These are phyloP conservation scores for Pestalotiopsis sp. DNA, from an alignment of 2,329 filamentous ascomycete genomes.

Conservation along the genomic window DNA sequence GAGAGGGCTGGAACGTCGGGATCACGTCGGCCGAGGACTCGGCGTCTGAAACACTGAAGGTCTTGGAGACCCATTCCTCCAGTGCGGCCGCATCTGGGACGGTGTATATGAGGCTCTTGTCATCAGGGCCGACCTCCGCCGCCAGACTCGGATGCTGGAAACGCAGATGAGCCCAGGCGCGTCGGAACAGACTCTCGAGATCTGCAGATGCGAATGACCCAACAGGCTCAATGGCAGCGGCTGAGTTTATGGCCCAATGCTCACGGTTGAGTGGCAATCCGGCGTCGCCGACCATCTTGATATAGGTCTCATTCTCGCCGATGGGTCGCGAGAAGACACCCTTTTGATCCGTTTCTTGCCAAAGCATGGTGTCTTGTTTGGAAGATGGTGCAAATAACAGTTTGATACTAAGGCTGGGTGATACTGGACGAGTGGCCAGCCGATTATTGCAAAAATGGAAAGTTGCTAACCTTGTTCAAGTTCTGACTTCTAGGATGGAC, in stretches of 20 bases:
- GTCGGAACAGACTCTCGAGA: conserved; percentile 21
- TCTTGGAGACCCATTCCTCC: conserved; percentile 22
- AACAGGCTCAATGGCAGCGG: conserved; percentile 24
- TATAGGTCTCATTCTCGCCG: conserved; percentile 29
- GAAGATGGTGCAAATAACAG: not conserved
- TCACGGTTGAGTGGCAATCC: conserved; percentile 30
- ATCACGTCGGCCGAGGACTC: conserved; percentile 23
- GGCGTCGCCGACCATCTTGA: conserved; percentile 32
- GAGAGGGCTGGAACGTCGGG: conserved; percentile 21
- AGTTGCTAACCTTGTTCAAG: not conserved
- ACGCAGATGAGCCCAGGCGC: conserved; percentile 22
- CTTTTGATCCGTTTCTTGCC: conserved; percentile 7
- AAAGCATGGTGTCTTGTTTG: conserved; percentile 14
- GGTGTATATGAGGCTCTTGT: conserved; percentile 18
- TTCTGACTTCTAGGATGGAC: not conserved
- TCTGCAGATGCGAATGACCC: conserved; percentile 19
- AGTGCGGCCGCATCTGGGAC: conserved; percentile 20
- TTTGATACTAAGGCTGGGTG: not conserved
- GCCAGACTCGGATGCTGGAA: conserved; percentile 25
- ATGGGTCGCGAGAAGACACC: conserved; percentile 10
- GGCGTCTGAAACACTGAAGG: conserved; percentile 21
- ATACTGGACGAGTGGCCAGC: not conserved
- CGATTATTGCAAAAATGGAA: not conserved
- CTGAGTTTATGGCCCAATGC: conserved; percentile 33
- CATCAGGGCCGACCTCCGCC: conserved; percentile 19